Base-by-base conservation (phyloP, 495 filamentous ascomycete genomes). In the Thozetella sp. region DNA sequence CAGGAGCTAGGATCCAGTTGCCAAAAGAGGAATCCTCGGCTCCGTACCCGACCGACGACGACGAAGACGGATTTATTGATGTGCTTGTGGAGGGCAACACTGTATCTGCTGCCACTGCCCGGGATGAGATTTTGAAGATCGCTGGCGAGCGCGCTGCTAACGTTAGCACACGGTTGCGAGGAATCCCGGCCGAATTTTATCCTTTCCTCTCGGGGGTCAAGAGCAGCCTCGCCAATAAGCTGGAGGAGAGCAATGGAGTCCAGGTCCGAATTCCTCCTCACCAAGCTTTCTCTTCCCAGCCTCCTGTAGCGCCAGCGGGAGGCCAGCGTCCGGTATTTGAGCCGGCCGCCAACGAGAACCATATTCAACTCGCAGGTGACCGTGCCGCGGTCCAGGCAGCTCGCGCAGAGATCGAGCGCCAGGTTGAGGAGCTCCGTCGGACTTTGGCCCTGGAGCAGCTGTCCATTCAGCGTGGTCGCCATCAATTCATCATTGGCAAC, bases 121-220 rank as follows among this genome's bases (percentile, higher is more conserved):
- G 86, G 50, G 84, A 87, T n/a, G 87, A 88, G 55, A 93, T 99
- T 58, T 83, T 89, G 64, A 83, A 83, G 55, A 97, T 97, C 68
- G 91, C 91, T 22, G 89, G 89, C 64, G 93, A 97, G 73, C 88
- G 90, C 24, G 88, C 89, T 19, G 89, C 92, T 19, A 92, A 86
- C 64, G 88, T 94, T 67, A 94, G 82, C 72, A 72, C 91, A 26
- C 86, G 87, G 34, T 71, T 99, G 60, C 89, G 87, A 71, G 83
- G 88, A 17, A 88, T 97, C 58, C 94, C 93, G 2, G 87, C 93
- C 20, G 92, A 97, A 69, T 96, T 91, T 71, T 99, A 93, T 75
- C 96, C 94, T 15, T 98, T 98, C 79, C 90, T 99, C 70, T 89
- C 91, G 23, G 93, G 93, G 23, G 85, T 90, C 15, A 85, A 93